phyloP scores from a whole-genome alignment of 208 protist genomes.

The Acanthamoeba castellanii region DNA sequence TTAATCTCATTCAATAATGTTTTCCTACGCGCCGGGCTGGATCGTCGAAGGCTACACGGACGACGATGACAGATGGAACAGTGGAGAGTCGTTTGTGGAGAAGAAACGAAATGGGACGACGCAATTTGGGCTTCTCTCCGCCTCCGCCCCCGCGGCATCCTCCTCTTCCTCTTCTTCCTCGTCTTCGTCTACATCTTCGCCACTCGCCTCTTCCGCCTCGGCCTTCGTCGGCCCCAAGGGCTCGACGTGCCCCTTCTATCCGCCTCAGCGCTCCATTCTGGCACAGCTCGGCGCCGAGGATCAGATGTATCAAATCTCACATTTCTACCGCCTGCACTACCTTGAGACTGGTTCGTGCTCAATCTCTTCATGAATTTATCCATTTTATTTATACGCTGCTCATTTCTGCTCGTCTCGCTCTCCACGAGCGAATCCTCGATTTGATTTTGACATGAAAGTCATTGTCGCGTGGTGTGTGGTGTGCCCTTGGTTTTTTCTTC shows the following conservation, averaged over 20 bases:
- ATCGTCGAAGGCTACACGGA: constrained; percentile 29
- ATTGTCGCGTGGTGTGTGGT: not conserved
- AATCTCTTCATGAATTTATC: not conserved
- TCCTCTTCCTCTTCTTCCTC: not conserved
- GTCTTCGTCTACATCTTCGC: constrained; percentile 5
- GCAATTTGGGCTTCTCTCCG: not conserved
- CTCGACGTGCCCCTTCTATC: constrained; percentile 10
- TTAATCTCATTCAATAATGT: constrained; percentile 1
- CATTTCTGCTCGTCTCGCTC: no score
- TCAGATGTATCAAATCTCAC: constrained; percentile 6
- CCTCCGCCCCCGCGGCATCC: not conserved
- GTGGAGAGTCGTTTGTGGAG: not conserved
- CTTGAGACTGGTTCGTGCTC: not conserved
- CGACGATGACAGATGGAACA: not conserved
- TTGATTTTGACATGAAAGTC: no score
- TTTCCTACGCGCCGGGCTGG: constrained; percentile 42
- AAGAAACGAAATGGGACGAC: constrained; percentile 39
- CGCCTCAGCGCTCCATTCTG: not conserved
- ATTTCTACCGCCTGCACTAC: constrained; percentile 9
- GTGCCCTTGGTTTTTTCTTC: not conserved
- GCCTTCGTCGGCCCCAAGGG: not conserved
- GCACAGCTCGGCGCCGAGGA: constrained; percentile 3
- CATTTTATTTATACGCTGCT: not conserved
- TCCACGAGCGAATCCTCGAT: no score
- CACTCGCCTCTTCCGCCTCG: not conserved